Evolutionary conservation across 1,284 basidiomycete genomes (phyloP), one percentile per base, ranked within the genome.

Genomic region (Rhodotorula mucilaginosa): DNA sequence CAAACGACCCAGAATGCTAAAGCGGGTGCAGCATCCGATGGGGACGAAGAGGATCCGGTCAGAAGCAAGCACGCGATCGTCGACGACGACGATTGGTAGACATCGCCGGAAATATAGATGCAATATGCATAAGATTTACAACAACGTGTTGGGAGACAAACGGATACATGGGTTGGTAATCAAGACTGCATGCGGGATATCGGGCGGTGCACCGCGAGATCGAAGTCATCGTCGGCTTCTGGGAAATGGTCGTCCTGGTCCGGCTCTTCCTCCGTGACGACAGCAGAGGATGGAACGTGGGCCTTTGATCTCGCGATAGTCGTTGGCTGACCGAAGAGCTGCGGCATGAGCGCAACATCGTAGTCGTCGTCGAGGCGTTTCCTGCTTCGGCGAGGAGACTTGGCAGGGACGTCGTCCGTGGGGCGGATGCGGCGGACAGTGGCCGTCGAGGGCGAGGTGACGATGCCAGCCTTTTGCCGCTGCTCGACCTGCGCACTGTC

Each of bases 71-170:
- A 73, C 58, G 68, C 68, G 23, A 60, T 65, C 19, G 66, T 54
- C 21, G 74, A 76, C 54, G 77, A 78, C 63, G 75, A 76, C 47
- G 75, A 75, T 57, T 78, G 77, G 75, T 76, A 58, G 61, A 61
- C 26, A 3, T 39, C 2, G 5, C 29, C 18, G 47, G 18, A 46
- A 39, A n/a, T 21, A 46, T 18, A 39, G 51, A 49, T 29, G 21
- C n/a, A 52, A 46, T 34, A 44, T 34, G 52, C 31, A 29, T n/a
- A 48, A 15, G 26, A 6, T 18, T 3, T 23, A 52, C 49, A 65
- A 59, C 57, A 59, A 46, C 16, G 21, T n/a, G 26, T 56, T 26
- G 26, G 29, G 31, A 18, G 60, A 31, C 6, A n/a, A 16, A 5
- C 29, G 18, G 63, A 34, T 65, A 29, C 64, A 29, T 34, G 39